Conservation (phyloP, 169 alveolate species). For the Cystoisospora suis region DNA sequence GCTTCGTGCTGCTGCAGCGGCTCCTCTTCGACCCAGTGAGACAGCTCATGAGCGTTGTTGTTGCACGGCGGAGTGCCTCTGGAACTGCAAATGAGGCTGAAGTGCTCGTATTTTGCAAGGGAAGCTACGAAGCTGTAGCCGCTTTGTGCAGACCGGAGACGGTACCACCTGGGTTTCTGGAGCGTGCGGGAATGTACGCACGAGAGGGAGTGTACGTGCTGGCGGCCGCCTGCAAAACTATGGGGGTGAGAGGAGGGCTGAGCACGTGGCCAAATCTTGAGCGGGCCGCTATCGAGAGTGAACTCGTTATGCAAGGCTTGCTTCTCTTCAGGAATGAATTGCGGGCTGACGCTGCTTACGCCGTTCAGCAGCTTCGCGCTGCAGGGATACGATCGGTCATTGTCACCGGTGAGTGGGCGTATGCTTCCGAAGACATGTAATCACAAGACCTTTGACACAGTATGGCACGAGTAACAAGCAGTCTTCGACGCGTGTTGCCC, state of each 20-base stretch:
- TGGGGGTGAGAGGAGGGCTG: neutral
- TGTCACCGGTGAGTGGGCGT: conserved; percentile 32
- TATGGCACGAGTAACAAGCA: no score
- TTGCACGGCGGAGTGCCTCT: neutral
- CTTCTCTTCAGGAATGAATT: conserved; percentile 26
- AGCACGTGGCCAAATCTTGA: neutral
- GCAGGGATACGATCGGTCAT: conserved; percentile 37
- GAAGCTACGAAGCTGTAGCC: conserved; percentile 13
- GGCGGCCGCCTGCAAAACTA: conserved; percentile 9
- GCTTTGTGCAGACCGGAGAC: neutral
- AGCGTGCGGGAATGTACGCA: neutral
- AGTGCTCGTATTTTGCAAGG: conserved; percentile 22
- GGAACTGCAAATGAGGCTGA: neutral
- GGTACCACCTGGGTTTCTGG: neutral
- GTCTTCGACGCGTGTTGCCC: no score
- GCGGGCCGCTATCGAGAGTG: conserved; percentile 5
- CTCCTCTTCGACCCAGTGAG: neutral
- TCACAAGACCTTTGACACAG: no score
- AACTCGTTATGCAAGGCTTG: neutral
- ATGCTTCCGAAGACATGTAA: no score
- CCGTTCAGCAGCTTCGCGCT: neutral
- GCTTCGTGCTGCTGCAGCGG: neutral
- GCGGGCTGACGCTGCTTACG: conserved; percentile 4
- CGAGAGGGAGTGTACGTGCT: conserved; percentile 28
- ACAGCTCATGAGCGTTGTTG: conserved; percentile 36